These are phyloP conservation scores for Penicillium alfredii DNA, from an alignment of 495 filamentous ascomycete species.

Conservation along the genomic window DNA sequence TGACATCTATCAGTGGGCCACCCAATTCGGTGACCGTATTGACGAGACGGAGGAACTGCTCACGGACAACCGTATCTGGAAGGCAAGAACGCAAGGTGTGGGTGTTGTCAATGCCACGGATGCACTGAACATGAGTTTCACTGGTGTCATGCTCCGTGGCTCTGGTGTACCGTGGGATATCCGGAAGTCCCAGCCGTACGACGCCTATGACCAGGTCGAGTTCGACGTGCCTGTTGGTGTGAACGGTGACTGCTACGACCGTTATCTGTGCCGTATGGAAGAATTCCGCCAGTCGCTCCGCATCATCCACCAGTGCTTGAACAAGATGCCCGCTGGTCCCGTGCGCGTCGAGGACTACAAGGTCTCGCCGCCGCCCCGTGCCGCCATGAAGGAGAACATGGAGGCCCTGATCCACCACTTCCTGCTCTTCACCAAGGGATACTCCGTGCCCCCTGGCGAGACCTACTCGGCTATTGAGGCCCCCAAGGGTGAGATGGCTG, in stretches of 20 bases:
- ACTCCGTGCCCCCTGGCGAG: slow-evolving; percentile 95
- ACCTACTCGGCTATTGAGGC: slow-evolving; percentile 98
- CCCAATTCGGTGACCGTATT: slow-evolving; percentile 97
- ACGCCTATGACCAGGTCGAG: slow-evolving; percentile 95
- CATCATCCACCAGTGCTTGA: slow-evolving; percentile 97
- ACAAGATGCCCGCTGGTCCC: slow-evolving; percentile 96
- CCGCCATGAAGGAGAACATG: slow-evolving; percentile 99
- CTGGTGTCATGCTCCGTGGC: slow-evolving; percentile 95
- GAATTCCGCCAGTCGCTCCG: slow-evolving; percentile 96
- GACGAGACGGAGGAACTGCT: slow-evolving; percentile 98
- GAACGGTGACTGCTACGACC: slow-evolving; percentile 98
- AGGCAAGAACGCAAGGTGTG: slow-evolving; percentile 80
- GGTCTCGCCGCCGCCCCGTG: slow-evolving; percentile 88
- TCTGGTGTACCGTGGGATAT: slow-evolving; percentile 98
- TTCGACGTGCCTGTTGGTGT: slow-evolving; percentile 96
- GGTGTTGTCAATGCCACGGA: slow-evolving; percentile 89
- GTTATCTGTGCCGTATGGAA: slow-evolving; percentile 99
- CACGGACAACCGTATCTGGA: slow-evolving; percentile 99
- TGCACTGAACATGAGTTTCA: slow-evolving; percentile 91
- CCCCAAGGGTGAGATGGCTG: slow-evolving; percentile 99
- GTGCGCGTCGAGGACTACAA: slow-evolving; percentile 98
- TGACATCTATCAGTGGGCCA: slow-evolving; percentile 99
- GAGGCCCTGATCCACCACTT: slow-evolving; percentile 99
- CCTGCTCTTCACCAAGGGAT: slow-evolving; percentile 96
- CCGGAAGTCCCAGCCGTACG: slow-evolving; percentile 91